phyloP scores from a whole-genome alignment of 768 basidiomycete genomes.

The Suillus lakei region DNA sequence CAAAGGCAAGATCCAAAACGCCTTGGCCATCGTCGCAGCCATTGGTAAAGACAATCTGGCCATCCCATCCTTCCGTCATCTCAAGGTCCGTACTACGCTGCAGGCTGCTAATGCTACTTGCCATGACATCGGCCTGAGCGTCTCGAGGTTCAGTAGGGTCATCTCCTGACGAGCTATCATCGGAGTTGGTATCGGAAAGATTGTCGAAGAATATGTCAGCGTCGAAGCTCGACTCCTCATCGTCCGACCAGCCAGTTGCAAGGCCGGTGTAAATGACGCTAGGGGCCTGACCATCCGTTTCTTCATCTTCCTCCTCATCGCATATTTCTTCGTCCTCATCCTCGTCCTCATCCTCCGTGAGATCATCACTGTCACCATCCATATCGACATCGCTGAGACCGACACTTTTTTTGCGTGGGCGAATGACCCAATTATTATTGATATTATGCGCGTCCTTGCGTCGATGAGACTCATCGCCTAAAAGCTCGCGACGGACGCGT shows the following conservation, averaged over 20 bases:
- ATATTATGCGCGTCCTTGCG: conserved; percentile 44
- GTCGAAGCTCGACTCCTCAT: conserved; percentile 78
- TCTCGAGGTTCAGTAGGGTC: conserved; percentile 54
- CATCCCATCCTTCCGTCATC: conserved; percentile 75
- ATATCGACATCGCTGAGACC: conserved; percentile 64
- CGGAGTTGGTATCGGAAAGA: conserved; percentile 60
- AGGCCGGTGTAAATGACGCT: conserved; percentile 60
- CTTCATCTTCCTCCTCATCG: conserved; percentile 50
- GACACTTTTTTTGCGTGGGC: conserved; percentile 73
- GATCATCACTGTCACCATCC: conserved; percentile 63
- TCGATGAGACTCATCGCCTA: conserved; percentile 56
- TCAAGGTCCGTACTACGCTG: conserved; percentile 53
- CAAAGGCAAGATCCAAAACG: conserved; percentile 72
- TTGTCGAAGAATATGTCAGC: conserved; percentile 86
- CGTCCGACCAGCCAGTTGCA: conserved; percentile 79
- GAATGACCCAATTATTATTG: conserved; percentile 66
- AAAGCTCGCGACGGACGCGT: conserved; percentile 62
- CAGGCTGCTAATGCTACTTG: conserved; percentile 40
- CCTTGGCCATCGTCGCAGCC: conserved; percentile 54
- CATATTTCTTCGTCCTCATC: conserved; percentile 43
- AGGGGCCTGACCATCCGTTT: conserved; percentile 47
- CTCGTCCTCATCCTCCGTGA: conserved; percentile 64
- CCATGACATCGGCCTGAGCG: conserved; percentile 23
- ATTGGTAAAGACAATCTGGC: conserved; percentile 75
- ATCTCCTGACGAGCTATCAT: conserved; percentile 41